Conservation (phyloP, 306 rosid genomes). For the Glycine tomentella region DNA sequence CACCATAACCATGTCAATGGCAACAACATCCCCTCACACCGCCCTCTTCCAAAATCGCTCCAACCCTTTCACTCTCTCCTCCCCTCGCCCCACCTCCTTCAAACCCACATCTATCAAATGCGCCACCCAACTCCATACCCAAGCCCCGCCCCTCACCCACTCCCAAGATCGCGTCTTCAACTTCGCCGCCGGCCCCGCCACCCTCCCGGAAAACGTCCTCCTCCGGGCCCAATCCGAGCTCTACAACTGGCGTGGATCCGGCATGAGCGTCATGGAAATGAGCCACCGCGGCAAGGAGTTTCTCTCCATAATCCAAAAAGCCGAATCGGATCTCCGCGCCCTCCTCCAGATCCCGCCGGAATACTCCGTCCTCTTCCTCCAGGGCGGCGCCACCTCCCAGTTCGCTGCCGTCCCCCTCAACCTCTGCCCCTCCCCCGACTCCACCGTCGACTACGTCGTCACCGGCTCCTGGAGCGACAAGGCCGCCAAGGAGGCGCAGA, state of each 20-base stretch:
- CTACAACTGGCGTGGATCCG: constrained; percentile 91
- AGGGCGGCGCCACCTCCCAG: constrained; percentile 97
- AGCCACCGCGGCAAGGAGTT: constrained; percentile 94
- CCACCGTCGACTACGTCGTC: constrained; percentile 72
- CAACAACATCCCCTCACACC: constrained; percentile 65
- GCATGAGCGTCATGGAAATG: constrained; percentile 99
- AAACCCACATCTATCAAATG: constrained; percentile 68
- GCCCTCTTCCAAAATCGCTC: constrained; percentile 49
- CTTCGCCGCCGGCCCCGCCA: constrained; percentile 99
- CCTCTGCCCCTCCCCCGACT: constrained; percentile 55
- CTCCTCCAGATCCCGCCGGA: constrained; percentile 70
- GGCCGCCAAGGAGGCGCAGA: constrained; percentile 91
- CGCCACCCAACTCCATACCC: constrained; percentile 56
- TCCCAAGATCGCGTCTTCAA: constrained; percentile 85
- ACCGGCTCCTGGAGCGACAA: constrained; percentile 96
- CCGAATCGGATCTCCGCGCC: constrained; percentile 83
- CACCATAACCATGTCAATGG: constrained; percentile 59
- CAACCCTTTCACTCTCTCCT: constrained; percentile 38
- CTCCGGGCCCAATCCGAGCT: constrained; percentile 84
- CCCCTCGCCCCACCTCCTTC: constrained; percentile 43
- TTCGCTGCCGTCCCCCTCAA: constrained; percentile 89
- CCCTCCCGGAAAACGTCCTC: constrained; percentile 83
- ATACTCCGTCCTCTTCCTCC: constrained; percentile 83
- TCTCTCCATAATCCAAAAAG: constrained; percentile 75
- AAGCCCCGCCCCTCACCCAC: constrained; percentile 45